phyloP scores from a whole-genome alignment of 768 basidiomycete genomes.

The Tricholoma furcatifolium region DNA sequence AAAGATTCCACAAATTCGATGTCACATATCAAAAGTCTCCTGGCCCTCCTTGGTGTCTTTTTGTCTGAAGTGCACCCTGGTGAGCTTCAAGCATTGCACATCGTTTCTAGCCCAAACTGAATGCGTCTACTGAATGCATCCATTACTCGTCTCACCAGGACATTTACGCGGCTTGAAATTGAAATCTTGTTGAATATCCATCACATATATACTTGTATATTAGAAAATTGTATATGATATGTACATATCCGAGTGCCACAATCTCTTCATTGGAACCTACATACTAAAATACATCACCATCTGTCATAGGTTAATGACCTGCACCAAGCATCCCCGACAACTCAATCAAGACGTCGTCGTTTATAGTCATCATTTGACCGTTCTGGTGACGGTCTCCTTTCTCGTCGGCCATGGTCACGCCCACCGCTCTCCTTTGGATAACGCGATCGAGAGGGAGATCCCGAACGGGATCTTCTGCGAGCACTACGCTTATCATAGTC shows the following conservation, averaged over 20 bases:
- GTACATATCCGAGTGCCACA: not conserved
- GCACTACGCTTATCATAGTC: slow-evolving; percentile 23
- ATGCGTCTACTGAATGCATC: too few species aligned
- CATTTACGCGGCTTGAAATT: not conserved
- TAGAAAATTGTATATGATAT: not conserved
- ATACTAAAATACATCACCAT: not conserved
- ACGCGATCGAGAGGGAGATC: slow-evolving; percentile 33
- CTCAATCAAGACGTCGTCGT: slow-evolving; percentile 56
- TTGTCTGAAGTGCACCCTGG: too few species aligned
- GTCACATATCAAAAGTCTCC: too few species aligned
- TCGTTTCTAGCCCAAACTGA: too few species aligned
- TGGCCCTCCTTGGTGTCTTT: too few species aligned
- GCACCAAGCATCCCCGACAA: not conserved
- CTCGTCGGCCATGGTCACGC: slow-evolving; percentile 22
- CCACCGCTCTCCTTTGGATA: slow-evolving; percentile 14
- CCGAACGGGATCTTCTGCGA: slow-evolving; percentile 24
- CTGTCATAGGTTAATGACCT: not conserved
- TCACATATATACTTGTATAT: not conserved
- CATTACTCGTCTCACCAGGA: too few species aligned
- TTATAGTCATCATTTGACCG: slow-evolving; percentile 36
- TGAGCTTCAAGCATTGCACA: too few species aligned
- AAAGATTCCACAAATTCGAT: too few species aligned
- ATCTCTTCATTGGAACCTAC: not conserved
- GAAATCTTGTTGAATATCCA: not conserved
- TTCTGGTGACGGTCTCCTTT: slow-evolving; percentile 31